These are phyloP conservation scores for Phytophthora brassicae DNA, from an alignment of 352 stramenopile genomes.

Conservation along the genomic window DNA sequence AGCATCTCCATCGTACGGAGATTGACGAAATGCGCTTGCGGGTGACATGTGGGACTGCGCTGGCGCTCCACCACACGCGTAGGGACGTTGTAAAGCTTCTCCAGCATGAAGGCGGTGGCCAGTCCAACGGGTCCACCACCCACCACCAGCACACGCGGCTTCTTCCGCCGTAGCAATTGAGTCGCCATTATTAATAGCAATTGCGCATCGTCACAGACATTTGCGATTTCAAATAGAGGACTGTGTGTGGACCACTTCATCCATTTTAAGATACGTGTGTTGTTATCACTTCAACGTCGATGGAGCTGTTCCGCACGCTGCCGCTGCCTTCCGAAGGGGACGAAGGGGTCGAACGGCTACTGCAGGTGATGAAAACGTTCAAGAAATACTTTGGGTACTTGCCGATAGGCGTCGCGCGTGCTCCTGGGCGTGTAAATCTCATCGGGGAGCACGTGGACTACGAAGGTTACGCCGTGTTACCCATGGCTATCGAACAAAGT, in stretches of 20 bases:
- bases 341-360: conserved; percentile 1
- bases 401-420: conserved; percentile 43
- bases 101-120: conserved; percentile 63
- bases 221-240: no score
- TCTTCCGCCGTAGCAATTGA: conserved; percentile 8
- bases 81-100: conserved; percentile 69
- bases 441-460: conserved; percentile 91
- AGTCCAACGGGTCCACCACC: conserved; percentile 74
- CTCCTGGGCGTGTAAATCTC: conserved; percentile 83
- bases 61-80: conserved; percentile 82
- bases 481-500: conserved; percentile 73
- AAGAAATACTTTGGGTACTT: conserved; percentile 23
- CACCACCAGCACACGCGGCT: conserved; percentile 68
- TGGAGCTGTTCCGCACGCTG: conserved; percentile 24
- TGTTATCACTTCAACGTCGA: conserved; percentile 34
- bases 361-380: conserved; percentile 33
- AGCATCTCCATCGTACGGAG: conserved; percentile 94
- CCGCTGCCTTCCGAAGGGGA: conserved; percentile 6
- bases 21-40: conserved; percentile 96
- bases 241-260: no score
- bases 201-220: no score
- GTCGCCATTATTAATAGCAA: background rate
- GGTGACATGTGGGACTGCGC: conserved; percentile 77
- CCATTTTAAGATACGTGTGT: no score
- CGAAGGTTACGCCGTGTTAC: conserved; percentile 82